Evolutionary conservation across 106 monocot genomes (phyloP).

Genomic region (Dendrobium chrysotoxum): DNA sequence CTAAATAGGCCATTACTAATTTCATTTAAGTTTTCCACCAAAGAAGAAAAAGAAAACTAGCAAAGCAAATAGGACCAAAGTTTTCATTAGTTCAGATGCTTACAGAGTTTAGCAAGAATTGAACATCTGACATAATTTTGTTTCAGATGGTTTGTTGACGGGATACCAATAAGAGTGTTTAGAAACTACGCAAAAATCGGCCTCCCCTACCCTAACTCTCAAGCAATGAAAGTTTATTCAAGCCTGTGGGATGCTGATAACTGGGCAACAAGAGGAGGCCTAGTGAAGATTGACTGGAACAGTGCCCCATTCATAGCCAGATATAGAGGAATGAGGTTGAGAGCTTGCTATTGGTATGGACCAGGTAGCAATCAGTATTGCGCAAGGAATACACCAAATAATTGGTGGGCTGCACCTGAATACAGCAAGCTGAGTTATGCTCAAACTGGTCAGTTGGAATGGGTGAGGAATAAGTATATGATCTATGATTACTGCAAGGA

Average conservation of each 20-base stretch:
- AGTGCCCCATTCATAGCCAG: constrained; percentile 54
- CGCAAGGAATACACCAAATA: neutral
- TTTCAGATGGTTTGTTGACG: constrained; percentile 60
- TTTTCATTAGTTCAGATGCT: too few species aligned
- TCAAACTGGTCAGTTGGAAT: constrained; percentile 17
- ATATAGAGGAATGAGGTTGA: constrained; percentile 29
- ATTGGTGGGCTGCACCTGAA: constrained; percentile 13
- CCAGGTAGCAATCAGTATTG: constrained; percentile 3
- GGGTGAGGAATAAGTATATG: constrained; percentile 23
- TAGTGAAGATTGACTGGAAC: constrained; percentile 66
- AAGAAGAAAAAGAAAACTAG: too few species aligned
- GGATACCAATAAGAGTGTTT: constrained; percentile 45
- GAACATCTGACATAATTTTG: neutral
- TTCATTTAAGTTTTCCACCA: too few species aligned
- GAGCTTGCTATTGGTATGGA: constrained; percentile 40
- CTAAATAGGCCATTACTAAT: too few species aligned
- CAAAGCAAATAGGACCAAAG: too few species aligned
- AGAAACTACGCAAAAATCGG: constrained; percentile 50
- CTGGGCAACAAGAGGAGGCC: constrained; percentile 67
- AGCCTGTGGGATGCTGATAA: constrained; percentile 78
- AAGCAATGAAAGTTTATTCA: constrained; percentile 56
- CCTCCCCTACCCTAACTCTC: constrained; percentile 43
- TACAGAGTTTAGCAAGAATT: too few species aligned
- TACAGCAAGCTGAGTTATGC: constrained; percentile 8
- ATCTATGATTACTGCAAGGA: constrained; percentile 27